These are phyloP conservation scores for Hypoxylon sp. DNA, from an alignment of 2,329 filamentous ascomycete genomes.

Conservation along the genomic window DNA sequence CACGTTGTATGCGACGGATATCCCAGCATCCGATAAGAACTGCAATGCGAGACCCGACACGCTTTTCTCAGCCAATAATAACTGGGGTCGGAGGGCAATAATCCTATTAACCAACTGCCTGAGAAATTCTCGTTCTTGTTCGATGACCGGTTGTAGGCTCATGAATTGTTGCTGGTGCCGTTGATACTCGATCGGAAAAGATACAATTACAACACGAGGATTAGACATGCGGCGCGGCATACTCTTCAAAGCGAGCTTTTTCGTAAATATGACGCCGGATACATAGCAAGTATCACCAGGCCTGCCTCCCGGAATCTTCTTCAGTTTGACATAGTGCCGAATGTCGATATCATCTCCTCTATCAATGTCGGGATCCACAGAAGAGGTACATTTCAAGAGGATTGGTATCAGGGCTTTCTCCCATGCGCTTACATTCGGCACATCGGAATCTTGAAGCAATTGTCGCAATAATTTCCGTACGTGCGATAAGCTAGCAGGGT, in stretches of 20 bases:
- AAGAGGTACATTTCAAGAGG: slow-evolving; percentile 89
- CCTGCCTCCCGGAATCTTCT: slow-evolving; percentile 92
- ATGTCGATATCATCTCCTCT: slow-evolving; percentile 97
- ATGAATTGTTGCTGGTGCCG: slow-evolving; percentile 95
- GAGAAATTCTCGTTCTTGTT: slow-evolving; percentile 95
- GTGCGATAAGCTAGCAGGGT: slow-evolving; percentile 88
- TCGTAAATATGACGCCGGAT: slow-evolving; percentile 96
- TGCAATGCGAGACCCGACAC: slow-evolving; percentile 93
- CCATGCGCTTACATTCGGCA: slow-evolving; percentile 84
- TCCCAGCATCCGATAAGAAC: slow-evolving; percentile 87
- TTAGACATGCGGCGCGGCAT: slow-evolving; percentile 90
- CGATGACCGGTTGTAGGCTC: slow-evolving; percentile 96
- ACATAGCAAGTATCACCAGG: slow-evolving; percentile 96
- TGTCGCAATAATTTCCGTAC: slow-evolving; percentile 88
- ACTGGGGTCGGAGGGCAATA: slow-evolving; percentile 84
- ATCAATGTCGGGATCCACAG: slow-evolving; percentile 93
- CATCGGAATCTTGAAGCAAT: slow-evolving; percentile 80
- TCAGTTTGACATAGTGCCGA: slow-evolving; percentile 95
- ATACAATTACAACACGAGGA: slow-evolving; percentile 91
- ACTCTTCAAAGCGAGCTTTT: slow-evolving; percentile 95
- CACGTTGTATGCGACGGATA: slow-evolving; percentile 96
- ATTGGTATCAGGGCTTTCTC: slow-evolving; percentile 93
- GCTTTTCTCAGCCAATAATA: slow-evolving; percentile 92
- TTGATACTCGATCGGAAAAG: slow-evolving; percentile 96
- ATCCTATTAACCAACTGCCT: slow-evolving; percentile 94